Evolutionary conservation across 139 green algal genomes (phyloP).

Genomic region (Chlamydomonas schloesseri): DNA sequence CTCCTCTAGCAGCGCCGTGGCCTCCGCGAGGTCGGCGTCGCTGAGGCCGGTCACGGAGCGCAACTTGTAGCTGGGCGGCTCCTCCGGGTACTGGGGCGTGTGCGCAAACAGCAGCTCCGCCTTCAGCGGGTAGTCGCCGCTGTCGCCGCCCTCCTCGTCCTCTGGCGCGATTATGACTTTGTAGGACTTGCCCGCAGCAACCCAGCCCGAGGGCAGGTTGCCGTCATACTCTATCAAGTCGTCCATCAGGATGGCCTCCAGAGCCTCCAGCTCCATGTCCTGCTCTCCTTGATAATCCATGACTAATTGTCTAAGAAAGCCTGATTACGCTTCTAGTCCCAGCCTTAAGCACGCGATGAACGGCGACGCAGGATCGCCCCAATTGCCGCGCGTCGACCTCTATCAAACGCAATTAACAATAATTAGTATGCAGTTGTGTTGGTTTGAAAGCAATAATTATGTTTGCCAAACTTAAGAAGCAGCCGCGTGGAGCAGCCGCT

Average conservation of each 20-base stretch:
- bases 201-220: constrained; percentile 58
- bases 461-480: too few species aligned
- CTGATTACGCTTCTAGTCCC: too few species aligned
- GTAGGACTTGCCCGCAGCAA: constrained; percentile 49
- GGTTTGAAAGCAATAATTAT: too few species aligned
- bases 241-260: constrained; percentile 75
- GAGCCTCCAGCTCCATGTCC: constrained; percentile 75
- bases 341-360: too few species aligned
- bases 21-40: constrained; percentile 71
- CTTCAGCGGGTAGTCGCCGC: constrained; percentile 42
- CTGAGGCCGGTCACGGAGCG: constrained; percentile 75
- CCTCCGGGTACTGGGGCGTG: constrained; percentile 72
- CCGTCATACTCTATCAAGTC: constrained; percentile 66
- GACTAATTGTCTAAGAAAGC: background rate
- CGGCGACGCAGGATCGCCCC: too few species aligned
- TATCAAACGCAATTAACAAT: too few species aligned
- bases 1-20: constrained; percentile 41
- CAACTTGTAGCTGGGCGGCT: constrained; percentile 66
- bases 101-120: constrained; percentile 72
- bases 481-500: too few species aligned
- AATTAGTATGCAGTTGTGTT: too few species aligned
- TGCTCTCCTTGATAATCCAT: constrained; percentile 72
- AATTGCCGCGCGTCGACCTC: too few species aligned
- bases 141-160: constrained; percentile 24
- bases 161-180: constrained; percentile 38